A percentile compares a stretch with the other conserved stretches of the same genome.
Evolutionary conservation across 768 basidiomycete species (phyloP).

Genomic region (Chalciporus piperatus): DNA sequence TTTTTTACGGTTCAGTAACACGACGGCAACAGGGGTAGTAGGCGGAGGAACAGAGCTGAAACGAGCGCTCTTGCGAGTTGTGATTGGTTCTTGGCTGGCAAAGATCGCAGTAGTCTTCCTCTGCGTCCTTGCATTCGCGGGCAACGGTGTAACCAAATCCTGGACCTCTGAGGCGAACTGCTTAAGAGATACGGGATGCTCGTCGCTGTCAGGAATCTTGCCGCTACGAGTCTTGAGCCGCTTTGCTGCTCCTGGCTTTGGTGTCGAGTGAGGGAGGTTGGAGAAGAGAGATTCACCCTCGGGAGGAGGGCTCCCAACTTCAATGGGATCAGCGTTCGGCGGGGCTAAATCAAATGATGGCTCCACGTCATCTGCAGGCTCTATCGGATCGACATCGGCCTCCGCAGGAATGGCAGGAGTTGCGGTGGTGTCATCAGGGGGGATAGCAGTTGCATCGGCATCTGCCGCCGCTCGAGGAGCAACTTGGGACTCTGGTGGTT

Average conservation of each 20-base stretch:
- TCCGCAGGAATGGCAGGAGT: neutral
- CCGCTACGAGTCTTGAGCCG: constrained; percentile 45
- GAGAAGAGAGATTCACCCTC: constrained; percentile 7
- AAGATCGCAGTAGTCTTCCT: constrained; percentile 15
- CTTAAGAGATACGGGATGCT: constrained; percentile 23
- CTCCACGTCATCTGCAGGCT: constrained; percentile 39
- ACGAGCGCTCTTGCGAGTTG: constrained; percentile 22
- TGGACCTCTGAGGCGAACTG: constrained; percentile 16
- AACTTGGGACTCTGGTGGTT: neutral
- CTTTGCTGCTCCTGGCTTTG: constrained; percentile 34
- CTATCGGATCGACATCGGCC: constrained; percentile 40
- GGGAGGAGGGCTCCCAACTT: constrained; percentile 8
- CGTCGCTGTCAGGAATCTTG: constrained; percentile 25
- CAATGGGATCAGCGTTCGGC: constrained; percentile 31
- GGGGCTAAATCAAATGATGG: constrained; percentile 6
- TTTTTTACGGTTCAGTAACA: constrained; percentile 5
- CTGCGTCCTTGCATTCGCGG: constrained; percentile 15
- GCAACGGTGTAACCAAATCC: constrained; percentile 21
- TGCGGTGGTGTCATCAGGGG: neutral
- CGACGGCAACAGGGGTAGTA: constrained; percentile 7
- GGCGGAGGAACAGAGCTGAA: constrained; percentile 5
- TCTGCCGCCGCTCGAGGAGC: constrained; percentile 8
- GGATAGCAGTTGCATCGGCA: constrained; percentile 22
- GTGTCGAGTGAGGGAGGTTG: constrained; percentile 13
- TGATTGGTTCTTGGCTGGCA: constrained; percentile 20